phyloP scores from a whole-genome alignment of 345 rosid genomes.

The Luvunga scandens region DNA sequence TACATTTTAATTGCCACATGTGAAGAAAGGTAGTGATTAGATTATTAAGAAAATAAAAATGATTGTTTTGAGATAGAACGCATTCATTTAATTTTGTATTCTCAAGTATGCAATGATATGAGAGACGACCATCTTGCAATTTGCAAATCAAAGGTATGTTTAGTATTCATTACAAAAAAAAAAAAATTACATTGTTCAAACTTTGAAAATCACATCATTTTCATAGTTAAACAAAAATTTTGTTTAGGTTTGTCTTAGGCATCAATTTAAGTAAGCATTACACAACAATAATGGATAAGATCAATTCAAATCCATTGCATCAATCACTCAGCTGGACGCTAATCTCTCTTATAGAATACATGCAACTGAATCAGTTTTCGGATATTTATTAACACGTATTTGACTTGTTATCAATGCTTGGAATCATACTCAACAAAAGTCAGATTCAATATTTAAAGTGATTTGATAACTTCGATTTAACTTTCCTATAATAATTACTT shows the following conservation, averaged over 20 bases:
- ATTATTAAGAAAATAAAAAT: not conserved
- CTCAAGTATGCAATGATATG: not conserved
- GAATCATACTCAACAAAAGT: too few species aligned
- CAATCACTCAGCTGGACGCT: not conserved
- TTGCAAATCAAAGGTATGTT: not conserved
- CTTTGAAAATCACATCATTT: not conserved
- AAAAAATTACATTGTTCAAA: too few species aligned
- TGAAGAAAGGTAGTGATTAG: not conserved
- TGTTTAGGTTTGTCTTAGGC: not conserved
- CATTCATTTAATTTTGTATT: not conserved
- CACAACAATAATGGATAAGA: not conserved
- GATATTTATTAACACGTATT: too few species aligned
- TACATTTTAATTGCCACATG: not conserved
- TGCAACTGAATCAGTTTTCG: too few species aligned
- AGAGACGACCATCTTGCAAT: not conserved
- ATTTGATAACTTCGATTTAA: too few species aligned
- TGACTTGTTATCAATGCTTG: too few species aligned
- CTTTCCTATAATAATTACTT: too few species aligned
- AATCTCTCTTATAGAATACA: not conserved
- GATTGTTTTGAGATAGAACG: not conserved
- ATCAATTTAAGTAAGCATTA: not conserved
- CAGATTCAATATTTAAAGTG: too few species aligned
- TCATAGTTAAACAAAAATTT: not conserved
- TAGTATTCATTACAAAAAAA: too few species aligned
- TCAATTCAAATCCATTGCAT: not conserved